phyloP scores from a whole-genome alignment of 1,284 basidiomycete genomes.

The Gastroboletus turbinatus region DNA sequence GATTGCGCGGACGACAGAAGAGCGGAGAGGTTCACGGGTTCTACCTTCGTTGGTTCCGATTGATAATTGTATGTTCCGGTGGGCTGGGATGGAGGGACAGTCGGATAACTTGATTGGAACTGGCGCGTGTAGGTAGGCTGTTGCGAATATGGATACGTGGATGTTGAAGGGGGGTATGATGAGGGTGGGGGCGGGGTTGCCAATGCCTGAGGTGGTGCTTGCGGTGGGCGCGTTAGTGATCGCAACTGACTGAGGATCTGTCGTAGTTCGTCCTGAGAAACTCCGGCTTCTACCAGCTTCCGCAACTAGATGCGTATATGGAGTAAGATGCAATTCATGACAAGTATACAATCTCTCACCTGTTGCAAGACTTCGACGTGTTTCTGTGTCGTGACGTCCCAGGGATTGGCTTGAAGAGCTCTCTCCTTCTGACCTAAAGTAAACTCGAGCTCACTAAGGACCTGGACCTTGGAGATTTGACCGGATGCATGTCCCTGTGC shows the following conservation, averaged over 20 bases:
- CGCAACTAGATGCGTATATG: constrained; percentile 54
- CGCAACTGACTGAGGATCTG: constrained; percentile 81
- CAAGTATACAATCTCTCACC: constrained; percentile 42
- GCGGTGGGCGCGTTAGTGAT: constrained; percentile 51
- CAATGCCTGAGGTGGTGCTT: constrained; percentile 38
- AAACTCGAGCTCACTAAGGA: constrained; percentile 78
- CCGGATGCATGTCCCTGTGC: constrained; percentile 35
- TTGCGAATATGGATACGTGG: constrained; percentile 33
- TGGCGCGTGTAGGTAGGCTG: constrained; percentile 28
- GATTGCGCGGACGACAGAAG: constrained; percentile 28
- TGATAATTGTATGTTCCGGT: constrained; percentile 24
- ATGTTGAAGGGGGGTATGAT: constrained; percentile 31
- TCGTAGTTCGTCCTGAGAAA: constrained; percentile 76
- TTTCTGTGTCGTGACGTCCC: constrained; percentile 59
- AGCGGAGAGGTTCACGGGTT: constrained; percentile 31
- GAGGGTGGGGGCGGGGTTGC: constrained; percentile 20
- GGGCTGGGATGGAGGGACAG: constrained; percentile 11
- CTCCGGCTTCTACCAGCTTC: constrained; percentile 72
- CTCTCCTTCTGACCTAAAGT: constrained; percentile 76
- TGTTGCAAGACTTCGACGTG: constrained; percentile 74
- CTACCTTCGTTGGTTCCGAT: constrained; percentile 29
- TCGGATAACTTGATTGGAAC: constrained; percentile 20
- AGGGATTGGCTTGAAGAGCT: constrained; percentile 60
- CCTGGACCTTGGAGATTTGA: constrained; percentile 68
- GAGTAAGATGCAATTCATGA: constrained; percentile 9